A percentile compares a stretch with the other conserved stretches of the same genome.
phyloP scores from a whole-genome alignment of 805 yeast species.

The Kodamaea kaohsiungensis region DNA sequence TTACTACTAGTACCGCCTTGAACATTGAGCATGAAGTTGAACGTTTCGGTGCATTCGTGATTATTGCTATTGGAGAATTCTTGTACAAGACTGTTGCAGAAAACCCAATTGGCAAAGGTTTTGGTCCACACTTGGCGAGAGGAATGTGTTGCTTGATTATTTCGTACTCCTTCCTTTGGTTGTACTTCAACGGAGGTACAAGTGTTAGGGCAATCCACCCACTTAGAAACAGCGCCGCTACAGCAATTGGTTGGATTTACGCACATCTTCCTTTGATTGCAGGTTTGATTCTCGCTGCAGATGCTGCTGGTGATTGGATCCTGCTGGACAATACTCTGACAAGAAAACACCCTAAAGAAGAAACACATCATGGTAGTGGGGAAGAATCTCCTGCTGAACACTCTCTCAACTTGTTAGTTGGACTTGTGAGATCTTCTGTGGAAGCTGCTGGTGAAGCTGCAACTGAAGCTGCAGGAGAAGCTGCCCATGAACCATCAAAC shows the following conservation, averaged over 20 bases:
- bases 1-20: slow-evolving; percentile 56
- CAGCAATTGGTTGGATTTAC: slow-evolving; percentile 49
- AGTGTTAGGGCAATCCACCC: slow-evolving; percentile 52
- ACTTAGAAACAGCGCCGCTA: slow-evolving; percentile 44
- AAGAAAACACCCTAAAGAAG: background rate
- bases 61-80: slow-evolving; percentile 68
- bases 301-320: slow-evolving; percentile 54
- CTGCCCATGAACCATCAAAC: slow-evolving; percentile 27
- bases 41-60: slow-evolving; percentile 55
- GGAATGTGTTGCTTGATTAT: slow-evolving; percentile 49
- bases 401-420: background rate
- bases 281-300: slow-evolving; percentile 55
- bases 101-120: slow-evolving; percentile 49
- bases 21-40: slow-evolving; percentile 71
- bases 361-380: background rate
- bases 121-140: slow-evolving; percentile 44
- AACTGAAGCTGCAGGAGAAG: background rate
- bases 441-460: slow-evolving; percentile 4
- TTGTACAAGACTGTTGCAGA: slow-evolving; percentile 52
- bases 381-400: background rate
- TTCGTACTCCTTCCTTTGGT: slow-evolving; percentile 51
- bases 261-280: slow-evolving; percentile 55
- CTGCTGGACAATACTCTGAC: slow-evolving; percentile 22
- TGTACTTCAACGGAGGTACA: slow-evolving; percentile 59
- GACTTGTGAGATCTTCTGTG: slow-evolving; percentile 9